phyloP scores from a whole-genome alignment of 345 rosid species.

The Eucalyptus virginea region DNA sequence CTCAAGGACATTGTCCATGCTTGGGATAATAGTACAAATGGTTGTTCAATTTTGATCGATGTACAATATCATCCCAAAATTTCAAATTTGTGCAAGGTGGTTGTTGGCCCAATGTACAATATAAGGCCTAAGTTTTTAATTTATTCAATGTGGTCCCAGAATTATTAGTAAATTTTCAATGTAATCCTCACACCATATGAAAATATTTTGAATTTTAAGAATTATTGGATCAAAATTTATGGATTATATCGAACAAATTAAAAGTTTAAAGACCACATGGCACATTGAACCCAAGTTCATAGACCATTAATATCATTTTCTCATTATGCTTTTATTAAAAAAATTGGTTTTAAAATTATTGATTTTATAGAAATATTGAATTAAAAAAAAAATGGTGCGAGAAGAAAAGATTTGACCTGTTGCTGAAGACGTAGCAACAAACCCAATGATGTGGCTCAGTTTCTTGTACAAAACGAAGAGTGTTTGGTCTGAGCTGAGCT shows the following conservation, averaged over 20 bases:
- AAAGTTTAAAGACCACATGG: rapidly evolving
- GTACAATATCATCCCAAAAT: neutral
- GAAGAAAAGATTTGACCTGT: neutral
- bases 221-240: neutral
- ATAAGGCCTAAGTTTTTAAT: neutral
- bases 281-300: neutral
- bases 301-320: neutral
- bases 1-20: neutral
- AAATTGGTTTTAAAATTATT: neutral
- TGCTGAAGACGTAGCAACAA: neutral
- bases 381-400: neutral
- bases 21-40: neutral
- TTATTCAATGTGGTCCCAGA: rapidly evolving
- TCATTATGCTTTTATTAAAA: neutral
- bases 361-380: neutral
- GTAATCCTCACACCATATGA: neutral
- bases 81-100: neutral
- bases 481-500: neutral
- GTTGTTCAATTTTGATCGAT: neutral
- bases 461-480: neutral
- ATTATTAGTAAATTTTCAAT: neutral
- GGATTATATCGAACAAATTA: rapidly evolving
- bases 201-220: neutral
- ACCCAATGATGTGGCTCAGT: neutral
- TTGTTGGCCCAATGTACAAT: neutral